Base-by-base conservation (phyloP, 2,329 filamentous ascomycete species). In the Neophaeococcomyces aloes region DNA sequence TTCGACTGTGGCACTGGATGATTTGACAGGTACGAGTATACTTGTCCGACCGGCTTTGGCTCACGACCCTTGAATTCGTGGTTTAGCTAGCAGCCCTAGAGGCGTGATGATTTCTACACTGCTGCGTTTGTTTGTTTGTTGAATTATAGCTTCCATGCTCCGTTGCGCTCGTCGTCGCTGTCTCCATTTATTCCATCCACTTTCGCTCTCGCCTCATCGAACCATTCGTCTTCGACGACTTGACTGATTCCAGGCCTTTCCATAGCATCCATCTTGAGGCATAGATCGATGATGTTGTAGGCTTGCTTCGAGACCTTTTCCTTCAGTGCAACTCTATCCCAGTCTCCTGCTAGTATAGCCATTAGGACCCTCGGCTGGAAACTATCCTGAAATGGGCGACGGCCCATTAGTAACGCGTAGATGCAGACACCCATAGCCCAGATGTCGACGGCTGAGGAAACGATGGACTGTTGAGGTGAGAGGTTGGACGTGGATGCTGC, bases 381-480 rank as follows among this genome's bases (percentile, higher is more conserved):
- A 0, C 69, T 59, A 52, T 80, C 74, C 38, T 75, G 70, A 61
- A 82, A 83, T 0, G 79, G 79, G 4, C 80, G 65, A 4, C 69
- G 69, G 13, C 77, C 78, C 0, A 76, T 76, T 18, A 80, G 61
- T 18, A 81, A 61, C 1, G 75, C 69, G 54, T 74, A 82, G 3
- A 79, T 64, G 8, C 79, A 72, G 7, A 81, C 75, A 3, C 79
- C 79, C 53, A 75, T 79, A 2, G 79, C 78, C 79, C 79, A 83
- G 2, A 82, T 68, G 55, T 83, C 79, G 17, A 78, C 76, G 2
- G 72, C 71, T 1, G 77, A 62, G 32, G 65, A 61, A 18, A 72
- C 60, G 8, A 68, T 47, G 17, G 63, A 33, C 5, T 43, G 29
- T 30, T 45, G 30, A 14, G 48, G 46, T 4, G 40, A 27, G 8